Conservation (phyloP, 495 filamentous ascomycete species). For the Trichocladium uniseriatum region DNA sequence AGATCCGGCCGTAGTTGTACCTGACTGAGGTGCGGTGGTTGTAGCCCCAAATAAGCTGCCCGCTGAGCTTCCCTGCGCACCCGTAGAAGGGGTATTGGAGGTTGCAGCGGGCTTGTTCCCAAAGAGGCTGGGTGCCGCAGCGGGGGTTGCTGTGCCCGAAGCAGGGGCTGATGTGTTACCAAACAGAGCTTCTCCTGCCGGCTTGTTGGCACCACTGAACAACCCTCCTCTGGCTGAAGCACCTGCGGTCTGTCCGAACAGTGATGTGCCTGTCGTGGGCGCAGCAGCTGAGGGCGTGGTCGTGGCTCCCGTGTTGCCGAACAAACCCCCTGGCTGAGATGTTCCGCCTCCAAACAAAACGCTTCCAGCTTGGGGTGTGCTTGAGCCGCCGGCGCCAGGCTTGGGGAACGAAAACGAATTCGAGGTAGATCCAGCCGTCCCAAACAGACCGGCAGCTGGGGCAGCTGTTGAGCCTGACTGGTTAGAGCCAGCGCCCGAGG, state of each 20-base stretch:
- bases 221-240: slow-evolving; percentile 25
- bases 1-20: slow-evolving; percentile 11
- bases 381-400: slow-evolving; percentile 19
- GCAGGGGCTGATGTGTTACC: slow-evolving; percentile 12
- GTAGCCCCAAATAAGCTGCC: slow-evolving; percentile 14
- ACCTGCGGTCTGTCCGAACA: slow-evolving; percentile 9
- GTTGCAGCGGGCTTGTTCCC: slow-evolving; percentile 28
- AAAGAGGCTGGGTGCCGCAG: slow-evolving; percentile 23
- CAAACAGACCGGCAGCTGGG: slow-evolving; percentile 34
- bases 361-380: slow-evolving; percentile 23
- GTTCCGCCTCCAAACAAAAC: slow-evolving; percentile 45
- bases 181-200: slow-evolving; percentile 16
- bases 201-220: slow-evolving; percentile 26
- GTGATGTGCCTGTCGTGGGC: slow-evolving; percentile 1
- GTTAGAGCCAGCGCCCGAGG: slow-evolving; percentile 29
- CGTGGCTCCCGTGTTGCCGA: slow-evolving; percentile 21
- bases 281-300: slow-evolving; percentile 20
- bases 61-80: no score
- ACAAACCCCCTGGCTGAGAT: slow-evolving; percentile 20
- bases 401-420: slow-evolving; percentile 31
- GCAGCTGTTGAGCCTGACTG: slow-evolving; percentile 33
- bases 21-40: slow-evolving; percentile 6
- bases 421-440: slow-evolving; percentile 13
- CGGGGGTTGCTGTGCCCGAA: slow-evolving; percentile 8
- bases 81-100: slow-evolving; percentile 16